Evolutionary conservation across 345 rosid species (phyloP), one percentile per base, ranked within the genome.

Genomic region (Psidium friedrichsthalianum): DNA sequence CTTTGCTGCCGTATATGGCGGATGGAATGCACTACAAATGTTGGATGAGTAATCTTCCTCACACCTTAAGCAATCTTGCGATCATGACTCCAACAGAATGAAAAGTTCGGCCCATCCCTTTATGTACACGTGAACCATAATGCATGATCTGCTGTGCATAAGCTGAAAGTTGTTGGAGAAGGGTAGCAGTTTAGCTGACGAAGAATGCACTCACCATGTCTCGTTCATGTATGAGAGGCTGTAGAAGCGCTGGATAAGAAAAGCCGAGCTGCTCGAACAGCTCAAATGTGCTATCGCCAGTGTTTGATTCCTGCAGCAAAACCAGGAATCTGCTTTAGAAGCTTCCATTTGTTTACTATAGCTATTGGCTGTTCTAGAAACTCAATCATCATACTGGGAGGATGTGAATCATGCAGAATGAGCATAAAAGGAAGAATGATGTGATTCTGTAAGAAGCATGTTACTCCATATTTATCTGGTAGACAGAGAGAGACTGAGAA

Each of bases 221-320:
- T 89, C 98, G 90, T 93, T 97, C 98, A 29, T 95, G 94, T 82
- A 95, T 88, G 12, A 95, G 95, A 83, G 96, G 98, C 86, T 82
- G 96, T 86, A 95, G 69, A 20, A 94, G 95, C 24, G 98, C 91
- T 25, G 98, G 98, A 87, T 88, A 95, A 57, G 98, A 95, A 82
- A 88, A 88, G 85, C 98, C 90, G 83, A 94, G 95, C 86, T 87
- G 90, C 91, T 94, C 85, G 49, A 95, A 95, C 51, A 95, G 96
- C 90, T 93, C 94, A 84, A 90, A 88, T 78, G 88, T 90, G 82
- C 85, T 89, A 49, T 87, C 92, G 80, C 91, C 93, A 2, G 87
- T 59, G 59, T 85, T 90, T 80, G 89, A 86, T 85, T 88, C 97
- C 97, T 95, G 89, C 74, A 87, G 84, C 32, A 44, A 49, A 74